A percentile compares a stretch with the other conserved stretches of the same genome.
Evolutionary conservation across 139 green algal species (phyloP).

Genomic region (Haematococcus lacustris): DNA sequence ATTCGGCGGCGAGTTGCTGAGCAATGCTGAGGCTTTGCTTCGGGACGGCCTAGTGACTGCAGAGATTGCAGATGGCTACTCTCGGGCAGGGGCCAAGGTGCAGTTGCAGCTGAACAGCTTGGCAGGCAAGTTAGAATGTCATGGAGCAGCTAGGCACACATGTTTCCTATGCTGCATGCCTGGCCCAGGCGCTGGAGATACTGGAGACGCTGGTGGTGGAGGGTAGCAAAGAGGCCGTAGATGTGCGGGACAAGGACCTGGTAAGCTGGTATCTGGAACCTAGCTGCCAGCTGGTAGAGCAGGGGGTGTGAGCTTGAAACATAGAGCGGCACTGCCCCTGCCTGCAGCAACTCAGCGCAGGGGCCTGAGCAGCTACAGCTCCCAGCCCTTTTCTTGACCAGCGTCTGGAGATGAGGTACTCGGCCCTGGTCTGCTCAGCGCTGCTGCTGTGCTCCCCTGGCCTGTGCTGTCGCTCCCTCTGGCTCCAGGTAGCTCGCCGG

Average conservation of each 20-base stretch:
- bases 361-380: too few species aligned
- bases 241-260: constrained; percentile 67
- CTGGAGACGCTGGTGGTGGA: constrained; percentile 77
- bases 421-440: too few species aligned
- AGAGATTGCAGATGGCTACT: constrained; percentile 94
- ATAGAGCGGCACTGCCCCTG: too few species aligned
- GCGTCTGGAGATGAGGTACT: too few species aligned
- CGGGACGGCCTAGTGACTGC: constrained; percentile 84
- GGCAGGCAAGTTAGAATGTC: too few species aligned
- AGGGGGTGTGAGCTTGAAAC: too few species aligned
- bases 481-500: constrained; percentile 55
- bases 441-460: too few species aligned
- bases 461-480: too few species aligned
- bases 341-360: too few species aligned
- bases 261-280: too few species aligned
- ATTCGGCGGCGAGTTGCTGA: constrained; percentile 90
- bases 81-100: constrained; percentile 68
- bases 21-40: constrained; percentile 81
- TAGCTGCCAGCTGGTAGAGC: too few species aligned
- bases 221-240: constrained; percentile 68
- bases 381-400: too few species aligned
- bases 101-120: not conserved
- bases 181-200: constrained; percentile 71
- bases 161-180: not conserved
- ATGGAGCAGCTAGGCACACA: not conserved